These are phyloP conservation scores for Mycena galericulata DNA, from an alignment of 768 basidiomycete species.

Conservation along the genomic window DNA sequence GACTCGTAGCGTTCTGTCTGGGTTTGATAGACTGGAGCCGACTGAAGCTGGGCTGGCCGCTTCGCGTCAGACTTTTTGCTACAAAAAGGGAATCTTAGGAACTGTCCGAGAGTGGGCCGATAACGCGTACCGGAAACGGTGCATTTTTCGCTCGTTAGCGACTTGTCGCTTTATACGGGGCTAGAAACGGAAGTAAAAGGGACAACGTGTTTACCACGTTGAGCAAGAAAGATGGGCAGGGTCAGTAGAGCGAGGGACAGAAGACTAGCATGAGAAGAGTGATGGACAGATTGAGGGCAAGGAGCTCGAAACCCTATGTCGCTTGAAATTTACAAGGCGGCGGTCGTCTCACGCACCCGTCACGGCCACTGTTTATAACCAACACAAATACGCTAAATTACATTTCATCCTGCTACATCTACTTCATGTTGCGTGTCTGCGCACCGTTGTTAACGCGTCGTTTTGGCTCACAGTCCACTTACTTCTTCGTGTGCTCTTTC, in stretches of 20 bases:
- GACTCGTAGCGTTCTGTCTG: constrained; percentile 44
- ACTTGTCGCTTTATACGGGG: constrained; percentile 67
- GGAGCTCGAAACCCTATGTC: background rate
- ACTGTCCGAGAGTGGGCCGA: constrained; percentile 37
- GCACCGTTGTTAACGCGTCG: constrained; percentile 12
- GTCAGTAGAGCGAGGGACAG: constrained; percentile 40
- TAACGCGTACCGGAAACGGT: constrained; percentile 79
- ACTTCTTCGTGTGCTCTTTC: constrained; percentile 92
- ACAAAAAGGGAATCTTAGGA: constrained; percentile 31
- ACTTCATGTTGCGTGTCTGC: constrained; percentile 29
- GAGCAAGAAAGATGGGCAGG: constrained; percentile 39
- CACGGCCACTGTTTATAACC: background rate
- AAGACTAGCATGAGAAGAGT: constrained; percentile 46
- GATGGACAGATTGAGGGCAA: constrained; percentile 14
- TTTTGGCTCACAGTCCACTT: constrained; percentile 31
- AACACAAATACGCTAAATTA: constrained; percentile 2
- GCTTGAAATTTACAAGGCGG: background rate
- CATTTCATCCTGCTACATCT: background rate
- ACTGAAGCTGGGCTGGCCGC: constrained; percentile 42
- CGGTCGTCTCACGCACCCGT: background rate
- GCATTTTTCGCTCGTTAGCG: constrained; percentile 59
- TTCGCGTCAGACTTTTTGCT: constrained; percentile 87
- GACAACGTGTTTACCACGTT: constrained; percentile 62
- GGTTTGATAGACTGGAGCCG: constrained; percentile 29
- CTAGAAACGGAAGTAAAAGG: constrained; percentile 31